Evolutionary conservation across 306 rosid genomes (phyloP).

Genomic region (Senna siamea): DNA sequence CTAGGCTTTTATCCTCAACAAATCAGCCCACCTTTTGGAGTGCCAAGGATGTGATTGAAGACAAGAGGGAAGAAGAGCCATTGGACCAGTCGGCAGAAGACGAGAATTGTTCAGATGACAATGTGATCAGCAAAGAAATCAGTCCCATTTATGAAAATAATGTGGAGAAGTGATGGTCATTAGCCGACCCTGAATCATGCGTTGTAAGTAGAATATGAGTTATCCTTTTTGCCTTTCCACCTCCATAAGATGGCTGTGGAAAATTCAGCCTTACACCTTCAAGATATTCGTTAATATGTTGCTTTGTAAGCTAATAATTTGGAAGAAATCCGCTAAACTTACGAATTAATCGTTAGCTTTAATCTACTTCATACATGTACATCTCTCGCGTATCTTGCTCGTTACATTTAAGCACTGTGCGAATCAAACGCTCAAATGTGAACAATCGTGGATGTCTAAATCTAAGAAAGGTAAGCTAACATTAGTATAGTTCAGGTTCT

Average conservation of each 20-base stretch:
- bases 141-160: constrained; percentile 25
- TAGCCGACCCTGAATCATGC: constrained; percentile 5
- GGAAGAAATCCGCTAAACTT: constrained; percentile 10
- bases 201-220: constrained; percentile 29
- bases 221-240: constrained; percentile 28
- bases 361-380: background rate
- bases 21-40: constrained; percentile 84
- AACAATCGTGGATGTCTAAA: too few species aligned
- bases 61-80: constrained; percentile 52
- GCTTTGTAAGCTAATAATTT: constrained; percentile 36
- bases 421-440: background rate
- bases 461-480: too few species aligned
- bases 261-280: constrained; percentile 35
- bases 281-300: constrained; percentile 31
- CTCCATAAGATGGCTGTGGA: constrained; percentile 35
- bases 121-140: constrained; percentile 39
- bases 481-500: too few species aligned
- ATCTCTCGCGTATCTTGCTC: too few species aligned
- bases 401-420: too few species aligned
- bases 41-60: constrained; percentile 52
- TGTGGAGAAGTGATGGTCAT: constrained; percentile 36
- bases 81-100: constrained; percentile 17
- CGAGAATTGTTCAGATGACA: constrained; percentile 31
- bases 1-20: constrained; percentile 91
- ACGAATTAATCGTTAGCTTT: constrained; percentile 8